Evolutionary conservation across 352 stramenopile genomes (phyloP).

Genomic region (Blastocystis sp.): DNA sequence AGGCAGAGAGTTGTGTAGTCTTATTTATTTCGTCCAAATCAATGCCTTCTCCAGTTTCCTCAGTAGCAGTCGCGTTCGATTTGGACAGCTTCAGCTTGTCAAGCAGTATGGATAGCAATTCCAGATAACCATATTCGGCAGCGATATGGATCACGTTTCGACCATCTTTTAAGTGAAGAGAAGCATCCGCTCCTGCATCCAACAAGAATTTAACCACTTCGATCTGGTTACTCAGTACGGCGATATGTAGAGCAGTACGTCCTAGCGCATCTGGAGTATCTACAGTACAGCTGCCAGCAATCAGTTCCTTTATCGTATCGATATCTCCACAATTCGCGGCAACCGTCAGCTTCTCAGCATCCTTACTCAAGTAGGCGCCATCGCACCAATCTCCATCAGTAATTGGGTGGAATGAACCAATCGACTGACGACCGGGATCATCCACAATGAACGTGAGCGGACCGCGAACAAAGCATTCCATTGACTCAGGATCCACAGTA

Average conservation of each 20-base stretch:
- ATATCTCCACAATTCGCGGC: slow-evolving; percentile 62
- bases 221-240: slow-evolving; percentile 32
- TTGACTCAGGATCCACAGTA: slow-evolving; percentile 56
- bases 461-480: slow-evolving; percentile 63
- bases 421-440: slow-evolving; percentile 65
- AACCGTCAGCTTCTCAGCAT: slow-evolving; percentile 52
- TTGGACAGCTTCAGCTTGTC: slow-evolving; percentile 1
- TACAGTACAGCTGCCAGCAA: background rate
- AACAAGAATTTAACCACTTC: slow-evolving; percentile 54
- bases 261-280: slow-evolving; percentile 61
- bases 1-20: background rate
- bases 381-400: slow-evolving; percentile 64
- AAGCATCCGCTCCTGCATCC: slow-evolving; percentile 56
- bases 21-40: slow-evolving; percentile 56
- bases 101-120: background rate
- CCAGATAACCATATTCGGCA: slow-evolving; percentile 61
- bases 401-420: slow-evolving; percentile 66
- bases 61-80: background rate
- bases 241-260: slow-evolving; percentile 62
- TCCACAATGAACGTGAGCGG: slow-evolving; percentile 64
- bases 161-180: slow-evolving; percentile 60
- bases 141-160: slow-evolving; percentile 61
- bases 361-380: slow-evolving; percentile 64
- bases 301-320: background rate
- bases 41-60: slow-evolving; percentile 1